These are phyloP conservation scores for Ceriops zippeliana DNA, from an alignment of 345 rosid genomes.

Conservation along the genomic window DNA sequence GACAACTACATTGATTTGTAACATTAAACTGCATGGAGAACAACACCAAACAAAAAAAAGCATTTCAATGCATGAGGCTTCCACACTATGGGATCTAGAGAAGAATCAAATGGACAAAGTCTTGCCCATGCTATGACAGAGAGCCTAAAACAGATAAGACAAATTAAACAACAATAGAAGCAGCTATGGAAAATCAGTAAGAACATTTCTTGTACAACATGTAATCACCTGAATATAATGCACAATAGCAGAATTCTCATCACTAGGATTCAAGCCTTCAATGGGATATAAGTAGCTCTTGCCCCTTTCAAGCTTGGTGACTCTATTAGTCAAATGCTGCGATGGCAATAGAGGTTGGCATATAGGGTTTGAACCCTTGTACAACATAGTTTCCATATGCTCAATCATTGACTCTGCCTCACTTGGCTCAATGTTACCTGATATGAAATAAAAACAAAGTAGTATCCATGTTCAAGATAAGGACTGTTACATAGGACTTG, in stretches of 20 bases:
- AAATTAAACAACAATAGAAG: background rate
- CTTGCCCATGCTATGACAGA: too few relatives aligned
- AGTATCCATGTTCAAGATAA: conserved; percentile 6
- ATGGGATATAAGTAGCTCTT: conserved; percentile 48
- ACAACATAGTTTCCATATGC: conserved; percentile 59
- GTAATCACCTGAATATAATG: conserved; percentile 81
- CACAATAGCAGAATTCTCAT: conserved; percentile 77
- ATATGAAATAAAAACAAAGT: conserved; percentile 10
- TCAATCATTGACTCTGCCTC: conserved; percentile 72
- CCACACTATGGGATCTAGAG: too few relatives aligned
- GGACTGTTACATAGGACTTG: background rate
- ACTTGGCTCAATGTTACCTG: conserved; percentile 67
- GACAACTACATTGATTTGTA: too few relatives aligned
- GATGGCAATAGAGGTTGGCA: conserved; percentile 76
- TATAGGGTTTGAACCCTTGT: conserved; percentile 51
- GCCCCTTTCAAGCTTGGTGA: conserved; percentile 66
- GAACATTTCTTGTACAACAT: background rate
- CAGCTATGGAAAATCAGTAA: background rate
- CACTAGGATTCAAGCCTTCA: conserved; percentile 70
- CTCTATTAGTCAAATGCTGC: conserved; percentile 73
- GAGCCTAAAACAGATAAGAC: background rate
- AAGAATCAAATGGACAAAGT: too few relatives aligned
- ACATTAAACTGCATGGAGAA: too few relatives aligned
- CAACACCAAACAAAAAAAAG: too few relatives aligned
- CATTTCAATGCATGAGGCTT: too few relatives aligned